A percentile compares a stretch with the other conserved stretches of the same genome.
Evolutionary conservation across 148 eudicot genomes (phyloP).

Genomic region (Persicaria maculosa): DNA sequence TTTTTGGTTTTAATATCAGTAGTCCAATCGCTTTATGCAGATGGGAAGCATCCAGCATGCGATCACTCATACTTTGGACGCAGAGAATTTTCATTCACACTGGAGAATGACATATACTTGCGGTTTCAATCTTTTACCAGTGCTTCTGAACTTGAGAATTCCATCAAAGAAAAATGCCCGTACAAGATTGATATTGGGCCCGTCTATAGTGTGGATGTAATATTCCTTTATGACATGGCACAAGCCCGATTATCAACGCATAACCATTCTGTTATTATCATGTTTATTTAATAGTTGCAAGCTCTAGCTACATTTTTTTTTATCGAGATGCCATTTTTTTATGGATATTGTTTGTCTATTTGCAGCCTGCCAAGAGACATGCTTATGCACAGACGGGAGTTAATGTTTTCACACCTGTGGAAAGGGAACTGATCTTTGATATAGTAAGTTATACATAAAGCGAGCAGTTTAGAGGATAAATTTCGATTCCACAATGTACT

Average conservation of each 20-base stretch:
- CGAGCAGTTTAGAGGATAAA: background rate
- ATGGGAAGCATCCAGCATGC: constrained; percentile 95
- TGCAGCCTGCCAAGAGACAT: constrained; percentile 86
- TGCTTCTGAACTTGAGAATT: constrained; percentile 62
- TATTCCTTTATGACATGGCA: constrained; percentile 4
- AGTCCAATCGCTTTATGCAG: constrained; percentile 26
- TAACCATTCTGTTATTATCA: background rate
- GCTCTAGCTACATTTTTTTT: background rate
- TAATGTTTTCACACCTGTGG: constrained; percentile 71
- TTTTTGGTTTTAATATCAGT: background rate
- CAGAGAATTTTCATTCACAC: constrained; percentile 83
- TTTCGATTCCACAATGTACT: background rate
- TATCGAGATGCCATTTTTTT: no score
- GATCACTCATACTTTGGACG: constrained; percentile 73
- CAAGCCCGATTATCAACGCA: background rate
- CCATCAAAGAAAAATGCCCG: constrained; percentile 83
- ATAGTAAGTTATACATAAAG: constrained; percentile 46
- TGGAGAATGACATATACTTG: constrained; percentile 69
- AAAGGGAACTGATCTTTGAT: constrained; percentile 93
- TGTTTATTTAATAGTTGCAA: background rate
- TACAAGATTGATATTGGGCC: constrained; percentile 97
- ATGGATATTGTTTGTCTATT: constrained; percentile 8
- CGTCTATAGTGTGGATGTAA: constrained; percentile 86
- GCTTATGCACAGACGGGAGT: constrained; percentile 77
- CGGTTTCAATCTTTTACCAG: constrained; percentile 74